Evolutionary conservation across 1,139 yeast genomes (phyloP).

Genomic region (Wickerhamomyces sp.): DNA sequence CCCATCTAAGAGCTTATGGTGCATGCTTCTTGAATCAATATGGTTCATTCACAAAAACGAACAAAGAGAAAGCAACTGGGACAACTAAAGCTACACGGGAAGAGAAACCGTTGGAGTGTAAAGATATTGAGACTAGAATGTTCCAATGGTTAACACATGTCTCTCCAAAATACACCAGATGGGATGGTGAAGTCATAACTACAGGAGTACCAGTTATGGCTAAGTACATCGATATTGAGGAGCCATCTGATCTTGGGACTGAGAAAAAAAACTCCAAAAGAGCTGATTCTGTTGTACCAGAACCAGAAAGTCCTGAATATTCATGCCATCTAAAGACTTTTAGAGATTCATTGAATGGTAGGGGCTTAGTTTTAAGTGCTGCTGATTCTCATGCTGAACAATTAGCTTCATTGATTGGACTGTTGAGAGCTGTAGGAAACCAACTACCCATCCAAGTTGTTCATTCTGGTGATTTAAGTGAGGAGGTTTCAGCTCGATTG

Average conservation of each 20-base stretch:
- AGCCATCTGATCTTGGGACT: too few species aligned
- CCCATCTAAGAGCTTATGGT: too few species aligned
- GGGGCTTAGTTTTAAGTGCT: constrained; percentile 49
- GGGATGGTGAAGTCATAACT: constrained; percentile 30
- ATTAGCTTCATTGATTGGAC: constrained; percentile 37
- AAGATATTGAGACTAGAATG: constrained; percentile 31
- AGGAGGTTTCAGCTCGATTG: constrained; percentile 24
- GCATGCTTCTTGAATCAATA: too few species aligned
- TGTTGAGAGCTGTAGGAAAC: constrained; percentile 43
- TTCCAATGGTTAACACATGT: constrained; percentile 39
- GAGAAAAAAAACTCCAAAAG: background rate
- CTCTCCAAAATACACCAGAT: constrained; percentile 37
- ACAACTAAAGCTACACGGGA: too few species aligned
- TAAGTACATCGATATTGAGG: too few species aligned
- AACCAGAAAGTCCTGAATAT: constrained; percentile 5
- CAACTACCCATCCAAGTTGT: constrained; percentile 50
- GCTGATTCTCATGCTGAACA: constrained; percentile 43
- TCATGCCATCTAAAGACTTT: constrained; percentile 36
- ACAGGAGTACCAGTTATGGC: constrained; percentile 17
- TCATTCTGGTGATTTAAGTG: constrained; percentile 39
- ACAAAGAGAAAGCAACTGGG: too few species aligned
- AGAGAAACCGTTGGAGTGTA: constrained; percentile 5
- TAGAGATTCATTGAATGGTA: constrained; percentile 32
- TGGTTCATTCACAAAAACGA: too few species aligned
- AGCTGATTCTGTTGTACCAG: background rate